A percentile compares a stretch with the other conserved stretches of the same genome.
Evolutionary conservation across 1,284 basidiomycete species (phyloP).

Genomic region (Neotropicomus parvogracilis): DNA sequence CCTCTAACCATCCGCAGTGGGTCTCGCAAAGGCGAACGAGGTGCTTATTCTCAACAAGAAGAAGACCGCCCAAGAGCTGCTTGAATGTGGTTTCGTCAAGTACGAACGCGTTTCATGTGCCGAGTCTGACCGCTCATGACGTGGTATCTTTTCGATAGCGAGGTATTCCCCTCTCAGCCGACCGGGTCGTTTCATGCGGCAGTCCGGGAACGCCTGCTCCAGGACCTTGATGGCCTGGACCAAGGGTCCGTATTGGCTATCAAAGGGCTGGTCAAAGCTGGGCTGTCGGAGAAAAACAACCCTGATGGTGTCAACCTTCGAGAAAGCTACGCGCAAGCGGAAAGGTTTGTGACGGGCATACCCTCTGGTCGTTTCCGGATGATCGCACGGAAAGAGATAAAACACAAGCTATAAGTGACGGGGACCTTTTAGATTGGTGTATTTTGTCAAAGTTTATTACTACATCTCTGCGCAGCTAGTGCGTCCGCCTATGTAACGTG

Average conservation of each 20-base stretch:
- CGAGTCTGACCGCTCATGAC: background rate
- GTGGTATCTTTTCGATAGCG: constrained; percentile 36
- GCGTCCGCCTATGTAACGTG: too few relatives aligned
- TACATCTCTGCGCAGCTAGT: too few relatives aligned
- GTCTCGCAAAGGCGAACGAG: constrained; percentile 63
- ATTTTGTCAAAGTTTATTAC: too few relatives aligned
- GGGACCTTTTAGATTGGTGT: too few relatives aligned
- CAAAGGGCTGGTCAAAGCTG: constrained; percentile 53
- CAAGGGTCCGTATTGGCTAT: constrained; percentile 49
- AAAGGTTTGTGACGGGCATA: constrained; percentile 55
- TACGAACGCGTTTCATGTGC: constrained; percentile 30
- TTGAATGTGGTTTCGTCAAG: constrained; percentile 65
- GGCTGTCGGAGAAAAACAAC: constrained; percentile 58
- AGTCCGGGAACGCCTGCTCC: constrained; percentile 46
- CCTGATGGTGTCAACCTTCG: constrained; percentile 63
- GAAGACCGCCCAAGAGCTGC: constrained; percentile 55
- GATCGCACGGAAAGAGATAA: constrained; percentile 61
- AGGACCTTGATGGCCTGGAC: constrained; percentile 55
- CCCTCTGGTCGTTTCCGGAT: constrained; percentile 52
- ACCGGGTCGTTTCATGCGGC: constrained; percentile 51
- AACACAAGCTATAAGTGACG: constrained; percentile 63
- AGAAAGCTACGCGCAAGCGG: constrained; percentile 68
- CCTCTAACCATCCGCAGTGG: constrained; percentile 44
- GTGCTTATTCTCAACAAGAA: constrained; percentile 67
- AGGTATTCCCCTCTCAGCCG: constrained; percentile 55